Conservation (phyloP, 495 filamentous ascomycete species). For the Neurospora cerealis region DNA sequence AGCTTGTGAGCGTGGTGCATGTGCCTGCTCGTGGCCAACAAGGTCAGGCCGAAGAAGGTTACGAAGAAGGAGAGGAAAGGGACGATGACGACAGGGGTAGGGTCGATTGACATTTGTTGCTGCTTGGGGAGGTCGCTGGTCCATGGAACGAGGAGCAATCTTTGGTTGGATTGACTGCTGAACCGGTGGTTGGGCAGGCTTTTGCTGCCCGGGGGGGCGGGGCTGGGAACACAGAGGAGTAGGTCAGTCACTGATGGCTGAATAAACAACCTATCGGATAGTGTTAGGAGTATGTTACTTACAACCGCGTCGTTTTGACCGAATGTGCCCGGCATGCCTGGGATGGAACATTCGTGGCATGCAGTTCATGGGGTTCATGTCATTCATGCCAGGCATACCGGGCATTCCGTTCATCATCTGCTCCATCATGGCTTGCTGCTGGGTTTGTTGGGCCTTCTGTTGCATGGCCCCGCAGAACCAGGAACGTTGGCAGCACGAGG, state of each 20-base stretch:
- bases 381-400: conserved; percentile 30
- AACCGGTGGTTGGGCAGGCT: conserved; percentile 24
- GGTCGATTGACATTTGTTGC: neutral
- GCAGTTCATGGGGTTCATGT: conserved; percentile 27
- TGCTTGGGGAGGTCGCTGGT: neutral
- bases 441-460: conserved; percentile 31
- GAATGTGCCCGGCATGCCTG: conserved; percentile 20
- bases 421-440: conserved; percentile 24
- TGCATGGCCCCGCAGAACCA: conserved; percentile 32
- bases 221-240: neutral
- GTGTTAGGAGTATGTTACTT: no score
- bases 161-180: conserved; percentile 2
- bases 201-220: conserved; percentile 14
- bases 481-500: neutral
- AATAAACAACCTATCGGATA: no score
- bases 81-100: neutral
- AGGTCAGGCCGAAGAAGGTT: neutral
- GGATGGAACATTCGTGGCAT: conserved; percentile 14
- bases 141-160: neutral
- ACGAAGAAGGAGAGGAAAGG: neutral
- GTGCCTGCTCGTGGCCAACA: neutral
- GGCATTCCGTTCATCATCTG: conserved; percentile 24
- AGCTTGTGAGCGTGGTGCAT: neutral
- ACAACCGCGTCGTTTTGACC: no score
- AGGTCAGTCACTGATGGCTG: no score